Evolutionary conservation across 805 yeast species (phyloP), one percentile per base, ranked within the genome.

Genomic region (Barnettozyma botsteinii): DNA sequence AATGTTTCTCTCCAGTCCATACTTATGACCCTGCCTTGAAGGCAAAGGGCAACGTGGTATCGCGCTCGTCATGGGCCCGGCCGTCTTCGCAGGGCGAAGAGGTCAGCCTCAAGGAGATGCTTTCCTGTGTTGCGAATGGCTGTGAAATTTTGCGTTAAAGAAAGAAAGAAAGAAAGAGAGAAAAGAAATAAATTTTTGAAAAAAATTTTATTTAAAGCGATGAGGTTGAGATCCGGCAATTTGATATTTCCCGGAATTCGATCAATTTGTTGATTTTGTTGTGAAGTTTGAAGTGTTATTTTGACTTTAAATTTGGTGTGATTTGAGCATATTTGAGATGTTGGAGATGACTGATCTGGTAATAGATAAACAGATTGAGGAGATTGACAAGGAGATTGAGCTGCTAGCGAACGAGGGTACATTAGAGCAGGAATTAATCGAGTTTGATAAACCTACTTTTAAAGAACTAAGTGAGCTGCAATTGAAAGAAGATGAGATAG

Each of bases 31-130:
- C 35, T 38, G 33, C 38, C 31, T 18, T 1, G 6, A 38, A 30
- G 38, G 40, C 21, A 35, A 48, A 43, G 43, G 52, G 48, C 61
- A 59, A 57, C 63, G 60, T 64, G 42, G 67, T 71, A 71, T 69
- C 79, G 66, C 75, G 59, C 65, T 67, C 67, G 80, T 78, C 83
- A 77, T 78, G 83, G 84, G 83, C 66, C 81, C 65, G 56, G 73
- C 76, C 79, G 42, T 39, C 46, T 25, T 31, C 30, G 18, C 4
- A 14, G 18, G 30, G 18, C 19, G 34, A 41, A 63, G 64, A 77
- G 78, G 72, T 70, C 74, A 75, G 72, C 83, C 83, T 77, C 82
- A 60, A 72, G 70, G 77, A 72, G 73, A 76, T 72, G 77, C 83
- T 68, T 70, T 73, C 53, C 60, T 39, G 52, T 67, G 75, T 65